Evolutionary conservation across 2,329 filamentous ascomycete genomes (phyloP), one percentile per base, ranked within the genome.

Genomic region (Graphiopsis chlorocephala): DNA sequence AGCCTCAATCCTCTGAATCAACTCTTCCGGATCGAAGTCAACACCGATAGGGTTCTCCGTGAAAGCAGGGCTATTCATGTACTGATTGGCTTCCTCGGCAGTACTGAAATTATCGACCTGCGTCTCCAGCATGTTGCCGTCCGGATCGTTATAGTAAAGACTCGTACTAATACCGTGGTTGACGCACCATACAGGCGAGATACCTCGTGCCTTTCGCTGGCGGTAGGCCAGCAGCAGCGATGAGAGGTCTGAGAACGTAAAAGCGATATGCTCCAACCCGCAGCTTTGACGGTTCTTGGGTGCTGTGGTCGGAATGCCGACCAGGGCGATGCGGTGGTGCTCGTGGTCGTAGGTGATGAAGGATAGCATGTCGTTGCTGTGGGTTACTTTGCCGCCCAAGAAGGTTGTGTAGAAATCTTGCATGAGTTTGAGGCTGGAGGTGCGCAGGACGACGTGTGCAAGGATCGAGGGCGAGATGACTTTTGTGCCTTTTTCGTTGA

Each of bases 1-100:
- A 14, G 31, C 60, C 47, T 72, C 28, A 17, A 77, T 42, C n/a
- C 69, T 63, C 63, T 52, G 42, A 45, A 79, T 72, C 33, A 79
- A 66, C 1, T 81, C 80, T 25, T 83, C 81, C 0, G 80, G 75
- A 64, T 83, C 79, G 67, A 81, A 77, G 50, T 83, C 78, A 0
- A 71, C 73, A 0, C 81, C 81, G 17, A 82, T 70, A 0, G 81
- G 77, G 66, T 84, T 84, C 66, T 78, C 67, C 0, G 28, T 66
- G 63, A 82, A 82, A 11, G 71, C 71, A 1, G 72, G 58, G 0
- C 69, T 64, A 25, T 15, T 55, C 80, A 85, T 81, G 66, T 76
- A 83, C 11, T 65, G 71, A 0, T 67, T 76, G 0, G 79, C 77
- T 35, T 80, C 80, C 25, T 74, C 70, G 1, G 50, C 26, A 17